A percentile compares a stretch with the other conserved stretches of the same genome.
Conservation (phyloP, 805 yeast genomes). For the Kuraishia molischiana region DNA sequence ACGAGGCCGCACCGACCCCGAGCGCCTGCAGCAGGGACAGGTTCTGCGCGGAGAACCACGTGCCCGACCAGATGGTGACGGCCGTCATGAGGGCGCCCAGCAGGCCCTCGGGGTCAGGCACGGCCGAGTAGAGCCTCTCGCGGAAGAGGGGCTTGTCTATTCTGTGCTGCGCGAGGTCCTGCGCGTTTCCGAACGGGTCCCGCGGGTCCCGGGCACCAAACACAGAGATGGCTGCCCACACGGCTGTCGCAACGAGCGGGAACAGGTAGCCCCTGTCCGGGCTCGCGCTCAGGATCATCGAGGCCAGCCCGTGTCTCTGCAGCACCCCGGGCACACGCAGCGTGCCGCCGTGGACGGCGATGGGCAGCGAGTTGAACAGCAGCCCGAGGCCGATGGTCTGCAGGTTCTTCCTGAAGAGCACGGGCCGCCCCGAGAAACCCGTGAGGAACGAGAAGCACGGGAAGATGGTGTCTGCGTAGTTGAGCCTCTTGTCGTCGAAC, state of each 20-base stretch:
- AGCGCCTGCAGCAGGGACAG: constrained; percentile 12
- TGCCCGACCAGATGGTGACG: constrained; percentile 24
- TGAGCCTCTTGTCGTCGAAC: constrained; percentile 8
- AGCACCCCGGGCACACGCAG: constrained; percentile 11
- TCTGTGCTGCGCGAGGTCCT: constrained; percentile 19
- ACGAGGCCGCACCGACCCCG: constrained; percentile 13
- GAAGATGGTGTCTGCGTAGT: constrained; percentile 12
- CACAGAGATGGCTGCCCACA: constrained; percentile 17
- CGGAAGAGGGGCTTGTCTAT: constrained; percentile 16
- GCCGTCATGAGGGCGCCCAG: constrained; percentile 23
- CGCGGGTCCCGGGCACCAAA: constrained; percentile 11
- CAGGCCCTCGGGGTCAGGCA: constrained; percentile 26
- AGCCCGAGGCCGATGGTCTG: constrained; percentile 11
- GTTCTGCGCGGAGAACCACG: constrained; percentile 15
- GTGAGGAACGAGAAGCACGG: constrained; percentile 11
- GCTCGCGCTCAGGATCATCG: constrained; percentile 7
- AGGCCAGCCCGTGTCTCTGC: constrained; percentile 11
- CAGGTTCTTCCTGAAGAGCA: constrained; percentile 7
- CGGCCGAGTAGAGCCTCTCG: constrained; percentile 11
- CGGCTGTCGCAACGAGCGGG: constrained; percentile 10
- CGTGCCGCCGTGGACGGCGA: constrained; percentile 5
- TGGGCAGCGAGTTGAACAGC: constrained; percentile 9
- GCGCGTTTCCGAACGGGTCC: constrained; percentile 16
- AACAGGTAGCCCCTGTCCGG: constrained; percentile 1
- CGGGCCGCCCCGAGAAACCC: constrained; percentile 6